A percentile compares a stretch with the other conserved stretches of the same genome.
phyloP scores from a whole-genome alignment of 441 rosid genomes.

The Biscutella auriculata region DNA sequence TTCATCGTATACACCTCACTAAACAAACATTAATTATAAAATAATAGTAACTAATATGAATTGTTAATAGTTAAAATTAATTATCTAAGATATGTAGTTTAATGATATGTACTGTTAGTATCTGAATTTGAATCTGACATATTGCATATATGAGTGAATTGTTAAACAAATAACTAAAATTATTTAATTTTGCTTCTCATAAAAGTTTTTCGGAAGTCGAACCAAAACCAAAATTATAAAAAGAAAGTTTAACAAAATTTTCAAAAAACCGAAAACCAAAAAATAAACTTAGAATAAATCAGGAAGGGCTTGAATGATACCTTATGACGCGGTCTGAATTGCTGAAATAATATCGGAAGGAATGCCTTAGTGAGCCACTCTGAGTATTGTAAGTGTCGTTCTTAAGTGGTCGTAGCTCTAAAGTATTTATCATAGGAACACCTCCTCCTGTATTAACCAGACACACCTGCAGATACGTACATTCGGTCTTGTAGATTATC shows the following conservation, averaged over 20 bases:
- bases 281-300: neutral
- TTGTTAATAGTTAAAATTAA: too few species aligned
- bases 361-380: constrained; percentile 21
- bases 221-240: too few species aligned
- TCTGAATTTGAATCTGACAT: too few species aligned
- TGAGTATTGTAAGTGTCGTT: constrained; percentile 23
- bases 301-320: neutral
- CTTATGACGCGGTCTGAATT: neutral
- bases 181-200: too few species aligned
- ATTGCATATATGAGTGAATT: too few species aligned
- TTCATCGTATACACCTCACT: neutral
- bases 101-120: too few species aligned
- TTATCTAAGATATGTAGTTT: too few species aligned
- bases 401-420: constrained; percentile 35
- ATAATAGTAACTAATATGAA: too few species aligned
- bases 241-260: too few species aligned
- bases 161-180: too few species aligned
- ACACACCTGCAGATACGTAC: constrained; percentile 23
- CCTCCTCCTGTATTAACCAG: constrained; percentile 22
- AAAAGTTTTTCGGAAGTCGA: too few species aligned
- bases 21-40: neutral
- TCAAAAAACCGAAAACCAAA: neutral
- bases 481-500: constrained; percentile 19
- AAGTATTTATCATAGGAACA: constrained; percentile 34
- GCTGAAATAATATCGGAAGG: constrained; percentile 18